phyloP scores from a whole-genome alignment of 2,329 filamentous ascomycete genomes.

The Phialemoniopsis sp. region DNA sequence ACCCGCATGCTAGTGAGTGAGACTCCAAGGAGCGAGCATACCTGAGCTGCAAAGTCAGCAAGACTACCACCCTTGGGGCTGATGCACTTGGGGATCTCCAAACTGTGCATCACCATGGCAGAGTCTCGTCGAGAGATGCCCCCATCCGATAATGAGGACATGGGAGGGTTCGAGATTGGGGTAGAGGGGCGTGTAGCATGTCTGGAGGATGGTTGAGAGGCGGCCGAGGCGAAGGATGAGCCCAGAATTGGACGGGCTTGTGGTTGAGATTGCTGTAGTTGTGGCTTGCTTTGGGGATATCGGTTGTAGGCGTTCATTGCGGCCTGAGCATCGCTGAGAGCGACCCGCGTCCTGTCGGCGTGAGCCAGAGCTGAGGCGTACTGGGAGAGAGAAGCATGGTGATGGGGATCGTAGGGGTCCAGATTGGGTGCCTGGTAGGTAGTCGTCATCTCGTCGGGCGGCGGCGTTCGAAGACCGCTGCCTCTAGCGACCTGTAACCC shows the following conservation, averaged over 20 bases:
- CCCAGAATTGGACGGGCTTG: slow-evolving; percentile 2
- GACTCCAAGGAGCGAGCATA: slow-evolving; percentile 34
- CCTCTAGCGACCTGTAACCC: neutral
- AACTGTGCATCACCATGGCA: slow-evolving; percentile 50
- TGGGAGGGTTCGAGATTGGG: slow-evolving; percentile 23
- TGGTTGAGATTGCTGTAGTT: slow-evolving; percentile 6
- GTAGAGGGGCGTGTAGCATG: slow-evolving; percentile 31
- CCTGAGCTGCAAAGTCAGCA: slow-evolving; percentile 79
- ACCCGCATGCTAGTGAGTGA: no score
- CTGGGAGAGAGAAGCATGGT: slow-evolving; percentile 3
- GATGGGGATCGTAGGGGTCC: slow-evolving; percentile 18
- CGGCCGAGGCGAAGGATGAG: slow-evolving; percentile 2
- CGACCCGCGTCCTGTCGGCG: slow-evolving; percentile 11
- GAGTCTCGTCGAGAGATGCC: slow-evolving; percentile 30
- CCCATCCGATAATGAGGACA: slow-evolving; percentile 21
- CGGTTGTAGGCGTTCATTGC: slow-evolving; percentile 5
- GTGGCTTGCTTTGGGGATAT: slow-evolving; percentile 4
- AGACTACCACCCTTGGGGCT: slow-evolving; percentile 71
- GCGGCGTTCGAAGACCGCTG: slow-evolving; percentile 20
- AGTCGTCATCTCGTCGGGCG: slow-evolving; percentile 23
- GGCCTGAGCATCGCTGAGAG: slow-evolving; percentile 11
- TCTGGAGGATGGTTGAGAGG: slow-evolving; percentile 19
- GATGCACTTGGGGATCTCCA: slow-evolving; percentile 73
- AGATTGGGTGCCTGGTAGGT: slow-evolving; percentile 22
- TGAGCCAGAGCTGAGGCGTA: slow-evolving; percentile 8